Conservation (phyloP, 331 rosid genomes). For the Malus hybrid region DNA sequence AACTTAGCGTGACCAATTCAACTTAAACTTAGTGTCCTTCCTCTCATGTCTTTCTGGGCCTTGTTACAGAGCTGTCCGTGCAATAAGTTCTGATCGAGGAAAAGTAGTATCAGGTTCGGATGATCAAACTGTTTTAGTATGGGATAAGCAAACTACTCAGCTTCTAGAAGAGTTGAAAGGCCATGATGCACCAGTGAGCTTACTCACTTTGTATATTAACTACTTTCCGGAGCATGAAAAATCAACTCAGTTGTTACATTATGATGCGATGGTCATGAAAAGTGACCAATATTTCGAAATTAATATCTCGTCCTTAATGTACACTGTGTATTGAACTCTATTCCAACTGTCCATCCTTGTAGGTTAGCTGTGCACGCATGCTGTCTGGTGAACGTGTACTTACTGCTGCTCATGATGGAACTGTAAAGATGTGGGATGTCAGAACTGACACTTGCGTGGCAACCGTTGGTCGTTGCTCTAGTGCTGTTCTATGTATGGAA, state of each 20-base stretch:
- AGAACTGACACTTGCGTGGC: conserved; percentile 99
- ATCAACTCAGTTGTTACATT: background rate
- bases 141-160: conserved; percentile 98
- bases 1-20: background rate
- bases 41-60: conserved; percentile 11
- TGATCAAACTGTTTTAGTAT: conserved; percentile 82
- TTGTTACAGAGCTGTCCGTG: conserved; percentile 74
- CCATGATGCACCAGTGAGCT: conserved; percentile 82
- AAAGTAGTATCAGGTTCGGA: conserved; percentile 98
- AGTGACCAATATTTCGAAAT: background rate
- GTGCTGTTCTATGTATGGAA: conserved; percentile 94
- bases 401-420: conserved; percentile 93
- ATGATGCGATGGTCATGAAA: background rate
- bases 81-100: conserved; percentile 91
- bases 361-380: conserved; percentile 95
- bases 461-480: conserved; percentile 94
- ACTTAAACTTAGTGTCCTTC: background rate
- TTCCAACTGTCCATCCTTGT: conserved; percentile 26
- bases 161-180: conserved; percentile 98
- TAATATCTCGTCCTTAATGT: background rate
- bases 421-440: conserved; percentile 99
- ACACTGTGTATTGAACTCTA: conserved; percentile 16
- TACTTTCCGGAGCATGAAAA: background rate
- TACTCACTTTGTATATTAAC: conserved; percentile 1
- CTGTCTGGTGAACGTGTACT: conserved; percentile 99